phyloP scores from a whole-genome alignment of 2,329 filamentous ascomycete genomes.

The Albophoma yamanashiensis region DNA sequence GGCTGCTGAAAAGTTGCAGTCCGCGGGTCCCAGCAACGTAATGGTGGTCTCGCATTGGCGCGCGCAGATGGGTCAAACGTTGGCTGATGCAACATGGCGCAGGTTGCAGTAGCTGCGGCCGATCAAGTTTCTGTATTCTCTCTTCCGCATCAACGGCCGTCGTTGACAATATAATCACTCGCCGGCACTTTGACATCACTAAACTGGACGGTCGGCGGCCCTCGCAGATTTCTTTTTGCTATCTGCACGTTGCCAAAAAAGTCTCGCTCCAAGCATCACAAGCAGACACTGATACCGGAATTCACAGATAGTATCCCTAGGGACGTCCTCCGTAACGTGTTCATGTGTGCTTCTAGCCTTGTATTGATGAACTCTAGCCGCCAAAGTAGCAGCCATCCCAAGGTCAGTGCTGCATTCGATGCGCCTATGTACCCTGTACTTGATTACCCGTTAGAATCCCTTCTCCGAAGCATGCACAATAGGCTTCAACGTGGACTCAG shows the following conservation, averaged over 20 bases:
- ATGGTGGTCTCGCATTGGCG: background rate
- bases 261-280: too few species aligned
- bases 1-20: background rate
- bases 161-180: too few species aligned
- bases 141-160: too few species aligned
- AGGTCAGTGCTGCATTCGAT: too few species aligned
- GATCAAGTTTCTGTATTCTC: background rate
- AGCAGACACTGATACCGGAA: background rate
- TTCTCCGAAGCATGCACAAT: background rate
- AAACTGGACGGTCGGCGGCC: background rate
- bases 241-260: background rate
- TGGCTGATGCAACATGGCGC: background rate
- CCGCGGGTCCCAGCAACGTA: background rate
- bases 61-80: background rate
- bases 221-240: background rate
- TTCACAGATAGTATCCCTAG: background rate
- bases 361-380: background rate
- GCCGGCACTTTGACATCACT: background rate
- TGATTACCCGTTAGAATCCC: background rate
- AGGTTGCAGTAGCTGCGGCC: background rate
- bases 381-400: background rate
- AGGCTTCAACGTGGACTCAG: background rate
- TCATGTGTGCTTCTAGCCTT: background rate
- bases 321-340: too few species aligned
- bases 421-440: background rate